phyloP scores from a whole-genome alignment of 1,284 basidiomycete species.

The Ustilago loliicola region DNA sequence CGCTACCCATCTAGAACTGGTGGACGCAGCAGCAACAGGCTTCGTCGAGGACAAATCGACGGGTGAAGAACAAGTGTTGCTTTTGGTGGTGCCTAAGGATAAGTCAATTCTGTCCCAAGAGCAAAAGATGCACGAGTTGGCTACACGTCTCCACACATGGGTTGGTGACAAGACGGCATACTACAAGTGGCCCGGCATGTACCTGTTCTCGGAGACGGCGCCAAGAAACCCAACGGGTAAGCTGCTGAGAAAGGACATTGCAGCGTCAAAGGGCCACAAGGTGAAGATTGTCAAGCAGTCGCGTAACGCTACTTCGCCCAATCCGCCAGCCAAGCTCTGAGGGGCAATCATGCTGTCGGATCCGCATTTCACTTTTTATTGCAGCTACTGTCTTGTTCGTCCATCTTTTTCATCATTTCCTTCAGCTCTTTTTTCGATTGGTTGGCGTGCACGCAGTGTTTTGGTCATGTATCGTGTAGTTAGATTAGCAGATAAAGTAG shows the following conservation, averaged over 20 bases:
- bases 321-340: conserved; percentile 34
- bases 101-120: conserved; percentile 21
- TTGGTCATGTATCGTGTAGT: neutral
- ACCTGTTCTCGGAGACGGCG: conserved; percentile 36
- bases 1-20: conserved; percentile 41
- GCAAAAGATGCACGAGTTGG: conserved; percentile 33
- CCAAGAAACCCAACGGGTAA: conserved; percentile 51
- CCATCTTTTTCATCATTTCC: neutral
- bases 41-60: conserved; percentile 32
- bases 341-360: neutral
- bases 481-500: neutral
- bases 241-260: conserved; percentile 51
- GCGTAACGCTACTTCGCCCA: conserved; percentile 13
- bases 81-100: conserved; percentile 49
- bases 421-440: neutral
- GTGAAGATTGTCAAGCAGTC: conserved; percentile 40
- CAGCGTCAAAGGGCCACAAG: conserved; percentile 15
- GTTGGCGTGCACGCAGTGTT: neutral
- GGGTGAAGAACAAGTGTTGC: conserved; percentile 42
- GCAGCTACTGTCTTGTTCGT: neutral
- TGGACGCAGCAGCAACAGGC: conserved; percentile 50
- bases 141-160: conserved; percentile 38
- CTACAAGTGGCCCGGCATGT: conserved; percentile 55
- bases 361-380: neutral
- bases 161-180: conserved; percentile 48